A percentile compares a stretch with the other conserved stretches of the same genome.
phyloP scores from a whole-genome alignment of 768 basidiomycete genomes.

The Mrakia blollopis region DNA sequence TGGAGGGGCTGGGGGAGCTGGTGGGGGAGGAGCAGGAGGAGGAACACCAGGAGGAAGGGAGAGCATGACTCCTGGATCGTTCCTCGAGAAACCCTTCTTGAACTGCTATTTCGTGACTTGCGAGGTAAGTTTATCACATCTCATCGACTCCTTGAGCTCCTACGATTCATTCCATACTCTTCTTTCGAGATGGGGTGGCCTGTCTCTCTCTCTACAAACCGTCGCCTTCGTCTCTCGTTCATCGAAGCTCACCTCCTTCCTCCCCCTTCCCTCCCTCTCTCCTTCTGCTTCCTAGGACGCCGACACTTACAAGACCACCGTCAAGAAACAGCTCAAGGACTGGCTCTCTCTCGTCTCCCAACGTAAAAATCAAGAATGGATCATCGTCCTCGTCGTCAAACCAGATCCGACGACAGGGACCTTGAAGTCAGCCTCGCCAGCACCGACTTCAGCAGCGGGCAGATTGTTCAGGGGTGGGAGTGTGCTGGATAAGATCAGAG shows the following conservation, averaged over 20 bases:
- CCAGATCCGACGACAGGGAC: conserved; percentile 17
- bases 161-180: conserved; percentile 1
- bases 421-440: conserved; percentile 23
- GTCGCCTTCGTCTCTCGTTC: not conserved
- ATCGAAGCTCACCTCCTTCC: not conserved
- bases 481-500: conserved; percentile 80
- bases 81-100: conserved; percentile 80
- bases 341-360: conserved; percentile 66
- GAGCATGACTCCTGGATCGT: conserved; percentile 65
- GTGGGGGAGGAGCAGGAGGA: conserved; percentile 42
- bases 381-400: conserved; percentile 34
- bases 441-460: conserved; percentile 52
- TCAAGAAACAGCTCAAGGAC: conserved; percentile 84
- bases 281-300: conserved; percentile 48
- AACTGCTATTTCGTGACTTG: conserved; percentile 82
- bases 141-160: not conserved
- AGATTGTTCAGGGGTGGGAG: conserved; percentile 75
- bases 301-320: conserved; percentile 70
- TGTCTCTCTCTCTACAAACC: not conserved
- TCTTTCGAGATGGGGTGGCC: too few relatives aligned
- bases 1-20: conserved; percentile 22
- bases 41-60: conserved; percentile 63
- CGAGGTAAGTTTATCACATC: conserved; percentile 60
- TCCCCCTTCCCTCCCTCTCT: conserved; percentile 31
- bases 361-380: conserved; percentile 86